Evolutionary conservation across 2,329 filamentous ascomycete genomes (phyloP).

Genomic region (Microdochium bolleyi): DNA sequence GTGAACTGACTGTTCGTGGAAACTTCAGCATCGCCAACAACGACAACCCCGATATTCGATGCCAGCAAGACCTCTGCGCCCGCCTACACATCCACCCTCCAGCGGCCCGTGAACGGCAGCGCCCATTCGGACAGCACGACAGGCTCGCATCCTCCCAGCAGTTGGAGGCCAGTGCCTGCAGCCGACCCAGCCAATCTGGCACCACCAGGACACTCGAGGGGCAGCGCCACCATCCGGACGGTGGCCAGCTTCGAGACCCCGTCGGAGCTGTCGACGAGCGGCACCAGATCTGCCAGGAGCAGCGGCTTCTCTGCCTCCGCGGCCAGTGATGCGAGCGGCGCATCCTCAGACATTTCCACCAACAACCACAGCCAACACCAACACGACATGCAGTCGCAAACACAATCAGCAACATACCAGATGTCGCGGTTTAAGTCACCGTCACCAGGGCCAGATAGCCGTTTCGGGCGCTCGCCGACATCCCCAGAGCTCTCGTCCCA

Average conservation of each 20-base stretch:
- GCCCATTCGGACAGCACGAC: not conserved
- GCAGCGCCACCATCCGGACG: conserved; percentile 40
- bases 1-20: too few species aligned
- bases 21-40: too few species aligned
- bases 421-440: conserved; percentile 10
- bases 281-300: conserved; percentile 30
- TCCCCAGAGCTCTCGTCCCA: conserved; percentile 5
- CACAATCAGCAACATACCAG: not conserved
- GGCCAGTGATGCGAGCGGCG: conserved; percentile 43
- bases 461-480: conserved; percentile 6
- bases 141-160: not conserved
- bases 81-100: not conserved
- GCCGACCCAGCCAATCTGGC: not conserved
- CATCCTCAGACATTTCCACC: conserved; percentile 29
- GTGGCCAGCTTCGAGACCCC: conserved; percentile 46
- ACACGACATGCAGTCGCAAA: conserved; percentile 15
- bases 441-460: conserved; percentile 8
- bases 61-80: not conserved
- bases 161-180: not conserved
- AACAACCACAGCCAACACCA: conserved; percentile 10
- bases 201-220: not conserved
- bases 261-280: conserved; percentile 28
- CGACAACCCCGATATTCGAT: not conserved
- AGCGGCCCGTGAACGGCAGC: not conserved
- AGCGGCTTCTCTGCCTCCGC: conserved; percentile 49